These are phyloP conservation scores for Sphenostylis stenocarpa DNA, from an alignment of 306 rosid species.

Conservation along the genomic window DNA sequence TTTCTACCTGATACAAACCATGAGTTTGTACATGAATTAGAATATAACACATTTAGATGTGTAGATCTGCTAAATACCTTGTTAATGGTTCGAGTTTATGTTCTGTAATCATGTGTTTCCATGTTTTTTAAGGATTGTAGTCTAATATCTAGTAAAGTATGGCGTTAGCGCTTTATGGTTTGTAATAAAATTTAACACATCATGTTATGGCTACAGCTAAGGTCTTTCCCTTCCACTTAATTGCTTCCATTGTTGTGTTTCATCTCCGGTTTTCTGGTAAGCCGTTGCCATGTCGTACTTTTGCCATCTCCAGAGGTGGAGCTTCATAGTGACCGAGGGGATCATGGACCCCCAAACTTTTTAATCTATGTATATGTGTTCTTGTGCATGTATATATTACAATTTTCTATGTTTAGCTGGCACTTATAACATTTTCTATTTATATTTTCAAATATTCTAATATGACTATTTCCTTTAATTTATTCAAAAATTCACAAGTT, in stretches of 20 bases:
- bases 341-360: too few relatives aligned
- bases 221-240: not conserved
- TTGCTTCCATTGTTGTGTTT: not conserved
- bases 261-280: not conserved
- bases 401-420: too few relatives aligned
- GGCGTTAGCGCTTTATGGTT: not conserved
- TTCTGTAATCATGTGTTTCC: not conserved
- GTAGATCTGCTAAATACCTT: not conserved
- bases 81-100: not conserved
- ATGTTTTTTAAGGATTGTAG: not conserved
- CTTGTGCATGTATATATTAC: too few relatives aligned
- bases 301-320: not conserved
- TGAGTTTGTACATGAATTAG: constrained; percentile 7
- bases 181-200: not conserved
- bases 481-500: too few relatives aligned
- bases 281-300: not conserved
- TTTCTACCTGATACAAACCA: not conserved
- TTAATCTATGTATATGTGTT: too few relatives aligned
- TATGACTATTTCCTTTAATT: too few relatives aligned
- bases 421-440: too few relatives aligned
- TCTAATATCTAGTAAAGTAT: not conserved
- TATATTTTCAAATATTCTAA: not conserved
- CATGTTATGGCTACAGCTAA: not conserved
- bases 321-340: not conserved
- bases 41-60: not conserved